Base-by-base conservation (phyloP, 805 yeast genomes). In the Wickerhamiella sorbophila region DNA sequence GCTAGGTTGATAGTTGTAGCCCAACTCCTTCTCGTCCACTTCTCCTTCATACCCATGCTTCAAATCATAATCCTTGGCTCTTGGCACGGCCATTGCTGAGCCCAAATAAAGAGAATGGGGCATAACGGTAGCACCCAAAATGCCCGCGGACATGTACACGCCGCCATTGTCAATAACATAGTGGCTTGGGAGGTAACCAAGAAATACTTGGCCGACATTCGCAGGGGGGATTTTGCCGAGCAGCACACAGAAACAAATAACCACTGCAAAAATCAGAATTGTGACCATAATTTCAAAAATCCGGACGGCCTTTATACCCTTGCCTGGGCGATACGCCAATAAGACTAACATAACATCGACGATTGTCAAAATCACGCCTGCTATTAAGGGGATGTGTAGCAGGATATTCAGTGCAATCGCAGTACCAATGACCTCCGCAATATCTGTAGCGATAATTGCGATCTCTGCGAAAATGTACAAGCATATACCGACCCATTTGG, bases 401-500 rank as follows among this genome's bases (percentile, higher is more conserved):
- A 91, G 63, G 43, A 88, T 84, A 52, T 91, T 85, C 44, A 88
- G 68, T 0, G 97, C 79, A 44, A 88, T 85, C 3, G 97, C 96
- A 3, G 95, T 84, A n/a, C 98, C 98, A 20, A 91, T 88, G 29
- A 88, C 95, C 58, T 88, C 97, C 1, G 98, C 96, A 49, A 91
- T 71, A 62, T 88, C 98, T 0, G 97, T 88, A 2, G 96, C 95
- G 34, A 88, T 77, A 45, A 88, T 88, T 17, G 97, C 94, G 16
- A 79, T 63, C 55, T 88, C 97, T 0, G 96, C 93, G 47, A 87
- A 68, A 2, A 77, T 57, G 58, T 88, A 87, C 19, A 86, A 62
- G 24, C 70, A 52, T 31, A 57, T 44, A 27, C 61, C 49, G 26
- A 81, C 53, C 45, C 69, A 69, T 42, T 62, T 66, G 2, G 87